Base-by-base conservation (phyloP, 2,329 filamentous ascomycete species). In the Arthrobotrys iridis region DNA sequence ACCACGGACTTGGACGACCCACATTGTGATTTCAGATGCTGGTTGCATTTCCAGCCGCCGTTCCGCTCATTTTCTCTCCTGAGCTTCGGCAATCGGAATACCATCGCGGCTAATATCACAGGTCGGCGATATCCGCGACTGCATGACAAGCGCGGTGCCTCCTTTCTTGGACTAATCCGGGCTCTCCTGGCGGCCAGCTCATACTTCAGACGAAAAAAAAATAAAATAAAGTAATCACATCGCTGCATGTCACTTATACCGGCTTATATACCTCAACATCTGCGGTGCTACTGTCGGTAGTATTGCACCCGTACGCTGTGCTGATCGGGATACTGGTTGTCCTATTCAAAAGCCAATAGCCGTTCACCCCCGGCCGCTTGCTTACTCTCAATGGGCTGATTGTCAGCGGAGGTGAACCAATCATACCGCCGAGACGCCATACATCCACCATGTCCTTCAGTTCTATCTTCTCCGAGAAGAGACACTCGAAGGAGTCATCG, bases 141-240 rank as follows among this genome's bases (percentile, higher is more conserved):
- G 71, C 71, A 68, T 58, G 30, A 64, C 71, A 75, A 75, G 71
- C 71, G 71, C 71, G 13, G 63, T 50, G 46, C 28, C 71, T 64
- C 71, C 71, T 75, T 75, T 75, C 71, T 68, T 67, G 63, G 70
- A 48, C 62, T 30, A 45, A 65, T 57, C 46, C 41, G 46, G 59
- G 68, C 55, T 59, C 33, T 48, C 52, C 40, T 74, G 59, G 59
- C 68, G 59, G 57, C 45, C 60, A 67, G 65, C 46, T 64, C 58
- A 71, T 59, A 75, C 63, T 48, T 75, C 57, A 64, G 71, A 75
- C 63, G 63, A 68, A 68, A 75, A 59, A 68, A 75, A 67, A n/a
- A n/a, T n/a, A n/a, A n/a, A n/a, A n/a, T n/a, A n/a, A n/a, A n/a
- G n/a, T n/a, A n/a, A 58, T 33, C 43, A 43, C 55, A 62, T 60